Conservation (phyloP, 192 early-diverging fungal genomes). For the Coemansia sp. region DNA sequence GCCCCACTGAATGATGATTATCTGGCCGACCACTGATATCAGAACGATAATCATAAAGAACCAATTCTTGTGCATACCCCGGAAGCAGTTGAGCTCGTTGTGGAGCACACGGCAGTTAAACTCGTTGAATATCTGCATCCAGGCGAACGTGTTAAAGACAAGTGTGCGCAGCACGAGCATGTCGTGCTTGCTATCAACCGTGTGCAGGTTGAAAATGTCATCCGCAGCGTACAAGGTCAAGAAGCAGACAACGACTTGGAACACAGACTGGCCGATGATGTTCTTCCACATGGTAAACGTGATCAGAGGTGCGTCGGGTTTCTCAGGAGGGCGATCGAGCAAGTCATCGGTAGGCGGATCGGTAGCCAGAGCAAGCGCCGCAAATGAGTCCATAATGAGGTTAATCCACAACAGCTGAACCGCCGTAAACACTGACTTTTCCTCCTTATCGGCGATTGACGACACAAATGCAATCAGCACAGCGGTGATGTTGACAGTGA, state of each 20-base stretch:
- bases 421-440: slow-evolving; percentile 87
- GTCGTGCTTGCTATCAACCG: slow-evolving; percentile 36
- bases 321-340: slow-evolving; percentile 82
- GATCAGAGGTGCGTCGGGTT: slow-evolving; percentile 79
- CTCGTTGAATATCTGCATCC: slow-evolving; percentile 87
- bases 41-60: slow-evolving; percentile 81
- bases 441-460: slow-evolving; percentile 58
- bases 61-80: slow-evolving; percentile 69
- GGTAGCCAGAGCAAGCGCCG: slow-evolving; percentile 94
- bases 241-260: slow-evolving; percentile 82
- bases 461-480: slow-evolving; percentile 79
- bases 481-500: slow-evolving; percentile 95
- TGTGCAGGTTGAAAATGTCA: slow-evolving; percentile 61
- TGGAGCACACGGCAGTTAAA: slow-evolving; percentile 81
- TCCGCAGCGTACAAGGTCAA: slow-evolving; percentile 68
- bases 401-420: slow-evolving; percentile 99
- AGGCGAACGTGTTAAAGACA: slow-evolving; percentile 92
- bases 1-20: slow-evolving; percentile 88
- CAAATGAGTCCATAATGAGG: slow-evolving; percentile 99
- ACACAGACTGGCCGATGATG: slow-evolving; percentile 88
- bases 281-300: slow-evolving; percentile 93
- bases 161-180: slow-evolving; percentile 66
- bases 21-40: slow-evolving; percentile 73
- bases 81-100: slow-evolving; percentile 85
- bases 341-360: slow-evolving; percentile 87